Base-by-base conservation (phyloP, 805 yeast genomes). In the Saccharomycopsis lassenensis region DNA sequence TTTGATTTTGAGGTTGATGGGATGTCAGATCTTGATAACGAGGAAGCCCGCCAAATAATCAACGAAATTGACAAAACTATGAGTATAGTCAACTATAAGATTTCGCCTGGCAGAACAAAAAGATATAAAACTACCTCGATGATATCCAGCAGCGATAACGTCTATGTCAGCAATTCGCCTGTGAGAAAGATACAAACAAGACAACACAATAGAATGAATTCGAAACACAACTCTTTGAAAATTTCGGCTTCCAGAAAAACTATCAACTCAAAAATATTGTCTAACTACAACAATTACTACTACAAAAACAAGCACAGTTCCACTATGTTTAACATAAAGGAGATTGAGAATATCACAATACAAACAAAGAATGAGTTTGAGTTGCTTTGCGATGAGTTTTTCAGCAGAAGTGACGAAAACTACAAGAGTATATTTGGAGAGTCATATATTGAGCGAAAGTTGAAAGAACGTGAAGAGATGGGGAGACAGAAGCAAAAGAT, bases 41-140 rank as follows among this genome's bases (percentile, higher is more conserved):
- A n/a, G n/a, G n/a, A n/a, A n/a, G 16, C 33, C 11, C 14, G 29
- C 19, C 33, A 26, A 5, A 11, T 26, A 10, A 12, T 22, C 33
- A 29, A 32, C 17, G 12, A 12, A 11, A 23, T 32, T 20, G 11
- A 21, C 23, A 35, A n/a, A n/a, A n/a, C 28, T 12, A 8, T 24
- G 4, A 7, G 14, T 10, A 24, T 5, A 7, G 42, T 38, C 4
- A 42, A 38, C 19, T 42, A 38, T 19, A 42, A 36, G 20, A 26
- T 35, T 14, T 37, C 41, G n/a, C 46, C 46, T 16, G 39, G 39
- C 19, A 35, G 46, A 24, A 42, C 32, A 16, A 42, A 42, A 28
- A 18, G 46, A 16, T 42, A 31, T 27, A 42, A 42, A 30, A 35
- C 42, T 7, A 34, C 45, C 12, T 39, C 39, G 4, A 19, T 30